These are phyloP conservation scores for Botrytis deweyae DNA, from an alignment of 2,329 filamentous ascomycete species.

Conservation along the genomic window DNA sequence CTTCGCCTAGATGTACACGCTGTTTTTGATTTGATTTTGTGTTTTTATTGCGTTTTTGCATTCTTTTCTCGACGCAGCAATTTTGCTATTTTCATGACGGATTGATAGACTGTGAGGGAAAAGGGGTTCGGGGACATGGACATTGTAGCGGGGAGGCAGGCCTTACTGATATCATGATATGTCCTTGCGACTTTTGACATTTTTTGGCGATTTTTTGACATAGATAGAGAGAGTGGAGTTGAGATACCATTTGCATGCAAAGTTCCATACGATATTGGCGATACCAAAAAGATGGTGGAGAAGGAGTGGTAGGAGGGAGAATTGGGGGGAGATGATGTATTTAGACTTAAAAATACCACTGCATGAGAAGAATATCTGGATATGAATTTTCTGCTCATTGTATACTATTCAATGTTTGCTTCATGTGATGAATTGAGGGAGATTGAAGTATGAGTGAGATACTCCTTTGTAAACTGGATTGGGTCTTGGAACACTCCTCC, in stretches of 20 bases:
- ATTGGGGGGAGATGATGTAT: not conserved
- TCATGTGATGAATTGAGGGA: not conserved
- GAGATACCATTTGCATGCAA: constrained; percentile 9
- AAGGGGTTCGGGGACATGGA: not conserved
- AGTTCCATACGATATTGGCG: not conserved
- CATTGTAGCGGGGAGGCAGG: constrained; percentile 1
- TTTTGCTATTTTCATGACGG: constrained; percentile 2
- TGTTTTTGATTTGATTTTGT: constrained; percentile 6
- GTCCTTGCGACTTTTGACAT: not conserved
- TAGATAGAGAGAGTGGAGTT: not conserved
- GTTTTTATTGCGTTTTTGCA: not conserved
- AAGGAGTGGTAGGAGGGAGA: not conserved
- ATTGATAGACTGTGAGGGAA: not conserved
- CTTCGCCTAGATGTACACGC: not conserved
- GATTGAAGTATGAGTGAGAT: not conserved
- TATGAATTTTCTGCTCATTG: not conserved
- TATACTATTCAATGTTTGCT: not conserved
- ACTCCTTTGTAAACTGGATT: not conserved
- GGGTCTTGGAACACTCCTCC: not conserved
- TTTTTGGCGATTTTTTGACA: not conserved
- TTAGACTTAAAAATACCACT: not conserved
- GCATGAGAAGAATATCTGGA: not conserved
- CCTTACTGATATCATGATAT: not conserved
- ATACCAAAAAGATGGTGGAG: not conserved
- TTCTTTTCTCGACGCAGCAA: constrained; percentile 3